A percentile compares a stretch with the other conserved stretches of the same genome.
These are phyloP conservation scores for Ophiostoma fasciatum DNA, from an alignment of 2,329 filamentous ascomycete species.

Conservation along the genomic window DNA sequence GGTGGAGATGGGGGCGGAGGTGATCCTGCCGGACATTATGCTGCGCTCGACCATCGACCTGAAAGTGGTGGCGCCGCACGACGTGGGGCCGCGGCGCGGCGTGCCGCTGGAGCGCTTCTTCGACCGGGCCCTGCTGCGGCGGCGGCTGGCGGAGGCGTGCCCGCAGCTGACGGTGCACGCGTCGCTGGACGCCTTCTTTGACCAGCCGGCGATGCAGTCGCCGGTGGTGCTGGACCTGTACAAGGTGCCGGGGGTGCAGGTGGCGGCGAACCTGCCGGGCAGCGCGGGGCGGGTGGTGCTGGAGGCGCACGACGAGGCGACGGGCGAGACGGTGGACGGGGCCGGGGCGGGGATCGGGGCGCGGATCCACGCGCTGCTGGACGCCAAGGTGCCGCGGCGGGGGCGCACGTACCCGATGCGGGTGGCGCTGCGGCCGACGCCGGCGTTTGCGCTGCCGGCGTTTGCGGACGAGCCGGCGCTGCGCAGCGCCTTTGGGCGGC, in stretches of 20 bases:
- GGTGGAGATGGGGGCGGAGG: conserved; percentile 29
- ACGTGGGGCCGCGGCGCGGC: conserved; percentile 16
- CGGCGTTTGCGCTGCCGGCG: conserved; percentile 19
- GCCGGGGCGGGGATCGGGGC: conserved; percentile 9
- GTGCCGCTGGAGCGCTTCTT: conserved; percentile 21
- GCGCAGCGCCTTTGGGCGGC: conserved; percentile 22
- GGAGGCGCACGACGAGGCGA: no score
- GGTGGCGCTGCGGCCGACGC: conserved; percentile 16
- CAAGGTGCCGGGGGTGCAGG: conserved; percentile 10
- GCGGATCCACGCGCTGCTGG: conserved; percentile 16
- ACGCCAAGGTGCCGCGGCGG: conserved; percentile 14
- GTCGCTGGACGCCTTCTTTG: conserved; percentile 21
- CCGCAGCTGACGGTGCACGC: conserved; percentile 22
- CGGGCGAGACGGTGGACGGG: no score
- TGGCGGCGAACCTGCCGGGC: conserved; percentile 1
- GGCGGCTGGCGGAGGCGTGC: conserved; percentile 17
- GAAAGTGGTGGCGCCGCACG: conserved; percentile 12
- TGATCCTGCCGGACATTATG: conserved; percentile 23
- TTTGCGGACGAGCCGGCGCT: conserved; percentile 17
- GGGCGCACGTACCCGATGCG: conserved; percentile 19
- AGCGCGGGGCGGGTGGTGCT: conserved; percentile 16
- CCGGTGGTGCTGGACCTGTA: conserved; percentile 14
- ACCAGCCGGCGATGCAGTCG: conserved; percentile 17
- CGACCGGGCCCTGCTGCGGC: conserved; percentile 18
- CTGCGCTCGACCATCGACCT: conserved; percentile 19